Percentiles rank a stretch among this genome's conserved stretches.
These are phyloP conservation scores for Puccinia brachypodii DNA, from an alignment of 1,284 basidiomycete species.

Conservation along the genomic window DNA sequence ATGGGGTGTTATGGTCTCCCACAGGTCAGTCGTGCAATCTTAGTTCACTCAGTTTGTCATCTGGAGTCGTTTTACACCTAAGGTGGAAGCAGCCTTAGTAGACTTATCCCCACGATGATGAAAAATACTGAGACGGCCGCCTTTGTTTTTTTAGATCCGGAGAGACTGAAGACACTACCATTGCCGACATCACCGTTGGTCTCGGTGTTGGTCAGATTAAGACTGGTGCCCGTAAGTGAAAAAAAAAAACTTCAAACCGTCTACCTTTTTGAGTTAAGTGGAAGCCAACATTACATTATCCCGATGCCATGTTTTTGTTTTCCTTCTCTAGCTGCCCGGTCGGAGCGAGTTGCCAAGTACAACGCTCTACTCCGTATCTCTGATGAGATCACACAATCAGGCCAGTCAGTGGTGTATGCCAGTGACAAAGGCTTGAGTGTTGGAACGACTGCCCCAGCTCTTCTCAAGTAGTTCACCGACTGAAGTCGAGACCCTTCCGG, in stretches of 20 bases:
- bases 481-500: neutral
- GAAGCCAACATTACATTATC: neutral
- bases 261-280: neutral
- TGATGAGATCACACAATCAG: conserved; percentile 52
- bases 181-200: conserved; percentile 93
- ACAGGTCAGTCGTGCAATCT: conserved; percentile 82
- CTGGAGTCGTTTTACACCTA: neutral
- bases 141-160: conserved; percentile 35
- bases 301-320: neutral
- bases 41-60: neutral
- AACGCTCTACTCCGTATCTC: conserved; percentile 54
- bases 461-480: conserved; percentile 24
- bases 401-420: conserved; percentile 31
- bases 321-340: conserved; percentile 32
- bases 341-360: conserved; percentile 57
- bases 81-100: neutral
- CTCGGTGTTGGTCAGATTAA: conserved; percentile 95
- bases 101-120: neutral
- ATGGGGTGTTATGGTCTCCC: conserved; percentile 99
- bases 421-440: conserved; percentile 35
- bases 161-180: conserved; percentile 67
- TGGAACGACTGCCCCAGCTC: conserved; percentile 37
- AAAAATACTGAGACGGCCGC: neutral
- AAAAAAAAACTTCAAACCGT: neutral
- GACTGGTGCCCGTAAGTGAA: conserved; percentile 71